phyloP scores from a whole-genome alignment of 2,329 filamentous ascomycete species.

The Colletotrichum sansevieriae region DNA sequence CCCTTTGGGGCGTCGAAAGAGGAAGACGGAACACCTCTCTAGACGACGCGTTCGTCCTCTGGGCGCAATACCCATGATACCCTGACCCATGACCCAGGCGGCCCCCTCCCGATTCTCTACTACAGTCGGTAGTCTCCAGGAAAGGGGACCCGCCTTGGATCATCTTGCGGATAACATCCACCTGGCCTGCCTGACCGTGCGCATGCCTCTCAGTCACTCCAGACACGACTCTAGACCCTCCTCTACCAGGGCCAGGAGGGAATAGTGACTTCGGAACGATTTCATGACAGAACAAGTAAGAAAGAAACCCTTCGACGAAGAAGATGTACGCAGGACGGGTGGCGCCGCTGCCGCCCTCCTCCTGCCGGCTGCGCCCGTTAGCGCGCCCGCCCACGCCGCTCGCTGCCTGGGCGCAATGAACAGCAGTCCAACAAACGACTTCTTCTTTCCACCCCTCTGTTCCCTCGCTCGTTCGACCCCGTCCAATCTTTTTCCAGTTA shows the following conservation, averaged over 20 bases:
- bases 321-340: constrained; percentile 21
- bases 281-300: neutral
- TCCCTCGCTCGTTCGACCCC: no score
- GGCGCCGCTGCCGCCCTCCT: constrained; percentile 31
- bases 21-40: constrained; percentile 6
- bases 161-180: constrained; percentile 8
- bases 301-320: constrained; percentile 5
- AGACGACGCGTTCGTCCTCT: constrained; percentile 11
- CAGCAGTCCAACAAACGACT: no score
- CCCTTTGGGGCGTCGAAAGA: constrained; percentile 18
- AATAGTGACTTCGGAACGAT: neutral
- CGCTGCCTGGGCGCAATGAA: neutral
- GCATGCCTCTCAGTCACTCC: neutral
- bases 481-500: neutral
- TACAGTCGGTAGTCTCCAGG: constrained; percentile 1
- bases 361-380: neutral
- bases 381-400: neutral
- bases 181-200: neutral
- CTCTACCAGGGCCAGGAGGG: neutral
- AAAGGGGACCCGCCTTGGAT: constrained; percentile 7
- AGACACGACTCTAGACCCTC: neutral
- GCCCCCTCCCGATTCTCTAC: constrained; percentile 5
- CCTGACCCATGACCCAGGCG: constrained; percentile 8
- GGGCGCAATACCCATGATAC: constrained; percentile 19
- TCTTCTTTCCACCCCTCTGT: no score